Conservation (phyloP, 768 basidiomycete species). For the Mycena capillaripes region DNA sequence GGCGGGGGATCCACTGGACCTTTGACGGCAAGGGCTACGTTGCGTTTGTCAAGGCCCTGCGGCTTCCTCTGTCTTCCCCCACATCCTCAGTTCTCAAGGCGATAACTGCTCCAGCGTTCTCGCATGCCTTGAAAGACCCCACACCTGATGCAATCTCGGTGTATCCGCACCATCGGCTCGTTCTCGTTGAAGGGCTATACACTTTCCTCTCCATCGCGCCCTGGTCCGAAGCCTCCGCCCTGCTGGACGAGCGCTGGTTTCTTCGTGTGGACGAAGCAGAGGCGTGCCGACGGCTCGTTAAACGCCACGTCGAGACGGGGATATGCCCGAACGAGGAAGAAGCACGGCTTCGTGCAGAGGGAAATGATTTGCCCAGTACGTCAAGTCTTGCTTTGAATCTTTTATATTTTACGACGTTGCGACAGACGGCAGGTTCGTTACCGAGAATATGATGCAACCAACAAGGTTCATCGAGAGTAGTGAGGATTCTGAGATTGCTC, state of each 20-base stretch:
- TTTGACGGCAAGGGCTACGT: conserved; percentile 86
- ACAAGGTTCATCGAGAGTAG: conserved; percentile 57
- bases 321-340: conserved; percentile 75
- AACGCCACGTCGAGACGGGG: conserved; percentile 84
- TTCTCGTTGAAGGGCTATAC: conserved; percentile 94
- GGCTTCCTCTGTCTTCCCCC: conserved; percentile 47
- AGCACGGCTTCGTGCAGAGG: conserved; percentile 78
- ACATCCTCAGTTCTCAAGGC: conserved; percentile 29
- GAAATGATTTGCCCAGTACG: conserved; percentile 85
- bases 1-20: conserved; percentile 92
- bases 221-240: conserved; percentile 75
- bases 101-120: conserved; percentile 85
- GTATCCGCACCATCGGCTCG: conserved; percentile 75
- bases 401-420: background rate
- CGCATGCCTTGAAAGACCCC: conserved; percentile 92
- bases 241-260: conserved; percentile 87
- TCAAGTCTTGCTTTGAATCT: conserved; percentile 25
- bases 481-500: conserved; percentile 42
- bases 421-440: conserved; percentile 61
- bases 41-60: conserved; percentile 72
- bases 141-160: conserved; percentile 70
- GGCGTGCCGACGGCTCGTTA: conserved; percentile 73
- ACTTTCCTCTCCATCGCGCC: conserved; percentile 79
- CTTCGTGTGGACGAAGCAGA: conserved; percentile 69
- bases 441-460: conserved; percentile 61